Percentiles rank a stretch among this genome's conserved stretches.
phyloP scores from a whole-genome alignment of 176 grass and related monocot genomes.

The Leersia perrieri region DNA sequence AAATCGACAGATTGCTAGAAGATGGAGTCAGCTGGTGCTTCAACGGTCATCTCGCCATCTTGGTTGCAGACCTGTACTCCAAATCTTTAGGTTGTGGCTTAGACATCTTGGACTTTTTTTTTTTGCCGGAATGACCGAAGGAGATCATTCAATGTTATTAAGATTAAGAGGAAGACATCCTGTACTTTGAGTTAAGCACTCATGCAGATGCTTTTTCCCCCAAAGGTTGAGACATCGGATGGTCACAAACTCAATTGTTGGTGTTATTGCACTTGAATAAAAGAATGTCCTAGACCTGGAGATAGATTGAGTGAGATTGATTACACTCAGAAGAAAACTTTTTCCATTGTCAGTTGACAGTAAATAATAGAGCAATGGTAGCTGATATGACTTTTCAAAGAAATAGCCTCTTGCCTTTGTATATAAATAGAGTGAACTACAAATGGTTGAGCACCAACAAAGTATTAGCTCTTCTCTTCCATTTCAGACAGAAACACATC shows the following conservation, averaged over 20 bases:
- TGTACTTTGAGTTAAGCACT: not conserved
- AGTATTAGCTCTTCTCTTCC: not conserved
- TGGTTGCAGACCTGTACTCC: not conserved
- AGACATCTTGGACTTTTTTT: not conserved
- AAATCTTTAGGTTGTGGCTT: not conserved
- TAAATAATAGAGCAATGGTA: not conserved
- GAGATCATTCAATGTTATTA: too few relatives aligned
- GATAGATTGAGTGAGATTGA: too few relatives aligned
- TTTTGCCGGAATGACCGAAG: too few relatives aligned
- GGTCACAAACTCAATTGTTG: conserved; percentile 13
- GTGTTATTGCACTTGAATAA: conserved; percentile 9
- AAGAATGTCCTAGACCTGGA: not conserved
- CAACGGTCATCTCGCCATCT: not conserved
- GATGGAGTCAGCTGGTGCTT: not conserved
- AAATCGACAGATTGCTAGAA: not conserved
- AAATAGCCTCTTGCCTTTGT: not conserved
- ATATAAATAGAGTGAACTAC: conserved; percentile 26
- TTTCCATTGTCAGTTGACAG: not conserved
- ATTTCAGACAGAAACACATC: not conserved
- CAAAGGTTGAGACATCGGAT: not conserved
- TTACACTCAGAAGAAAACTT: not conserved
- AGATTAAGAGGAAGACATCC: too few relatives aligned
- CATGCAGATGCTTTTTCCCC: conserved; percentile 13
- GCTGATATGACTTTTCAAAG: not conserved
- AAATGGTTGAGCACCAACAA: conserved; percentile 15